Base-by-base conservation (phyloP, 768 basidiomycete genomes). In the Rhizopogon rudus region DNA sequence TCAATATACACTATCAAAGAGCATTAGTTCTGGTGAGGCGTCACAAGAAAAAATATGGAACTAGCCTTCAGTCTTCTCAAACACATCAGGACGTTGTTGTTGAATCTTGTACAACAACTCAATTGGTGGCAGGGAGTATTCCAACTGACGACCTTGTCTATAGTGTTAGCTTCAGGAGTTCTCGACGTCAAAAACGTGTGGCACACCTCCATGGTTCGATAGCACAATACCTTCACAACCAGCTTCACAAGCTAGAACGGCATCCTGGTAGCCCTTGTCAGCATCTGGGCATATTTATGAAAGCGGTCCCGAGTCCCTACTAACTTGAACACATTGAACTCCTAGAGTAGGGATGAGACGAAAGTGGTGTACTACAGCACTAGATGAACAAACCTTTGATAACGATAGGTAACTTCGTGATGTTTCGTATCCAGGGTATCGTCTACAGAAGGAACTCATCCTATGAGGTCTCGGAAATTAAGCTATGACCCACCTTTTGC, bases 211-310 rank as follows among this genome's bases (percentile, higher is more conserved):
- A 62, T 98, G 95, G 61, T 98, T 98, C 0, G 88, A 91, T 8
- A 98, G 72, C 54, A 95, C 76, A 58, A 98, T 92, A 5, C 89
- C 95, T 54, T 95, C 86, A 16, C 91, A 86, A 12, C 93, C 91
- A 31, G 87, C 81, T 57, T 94, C 85, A 16, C 80, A 83, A 29
- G 93, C 93, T 44, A 93, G 80, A 41, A 91, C 82, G 2, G 90
- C 93, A 71, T 97, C 95, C 83, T 94, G 67, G 10, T 64, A 59
- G 31, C 54, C 5, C 14, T 61, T 53, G 41, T 59, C 6, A 60
- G 37, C 57, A 53, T 9, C 51, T 46, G 50, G 17, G 22, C 3
- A 57, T 37, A 2, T 17, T 13, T n/a, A 52, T 42, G 22, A n/a
- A 0, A 31, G 29, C 5, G 29, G 25, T 14, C 51, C 31, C 31